Percentiles rank a stretch among this genome's conserved stretches.
These are phyloP conservation scores for Dothidotthia symphoricarpi DNA, from an alignment of 2,329 filamentous ascomycete species.

Conservation along the genomic window DNA sequence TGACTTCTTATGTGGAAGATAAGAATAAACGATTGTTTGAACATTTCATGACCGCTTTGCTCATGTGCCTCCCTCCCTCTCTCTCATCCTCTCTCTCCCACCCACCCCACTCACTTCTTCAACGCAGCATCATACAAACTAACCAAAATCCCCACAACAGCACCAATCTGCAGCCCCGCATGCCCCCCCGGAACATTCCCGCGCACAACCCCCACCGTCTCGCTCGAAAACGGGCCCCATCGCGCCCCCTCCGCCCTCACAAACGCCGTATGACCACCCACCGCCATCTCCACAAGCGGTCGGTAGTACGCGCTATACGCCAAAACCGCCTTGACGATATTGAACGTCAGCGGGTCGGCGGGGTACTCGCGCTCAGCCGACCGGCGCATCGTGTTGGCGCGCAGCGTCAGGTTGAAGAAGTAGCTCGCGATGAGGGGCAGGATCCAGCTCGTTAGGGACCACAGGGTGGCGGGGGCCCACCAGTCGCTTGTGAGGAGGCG, in stretches of 20 bases:
- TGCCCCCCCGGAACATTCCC: conserved; percentile 69
- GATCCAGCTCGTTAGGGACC: conserved; percentile 69
- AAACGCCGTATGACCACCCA: conserved; percentile 45
- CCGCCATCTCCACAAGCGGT: conserved; percentile 12
- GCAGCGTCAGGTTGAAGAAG: conserved; percentile 81
- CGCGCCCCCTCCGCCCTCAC: conserved; percentile 49
- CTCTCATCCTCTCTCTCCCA: no score
- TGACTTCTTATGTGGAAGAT: no score
- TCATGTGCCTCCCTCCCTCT: no score
- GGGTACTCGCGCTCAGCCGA: conserved; percentile 53
- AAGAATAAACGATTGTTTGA: no score
- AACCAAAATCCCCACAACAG: conserved; percentile 65
- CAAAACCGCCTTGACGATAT: conserved; percentile 79
- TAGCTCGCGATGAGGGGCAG: conserved; percentile 73
- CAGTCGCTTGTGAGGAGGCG: conserved; percentile 71
- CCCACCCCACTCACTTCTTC: conserved; percentile 52
- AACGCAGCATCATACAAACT: conserved; percentile 77
- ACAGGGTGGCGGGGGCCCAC: conserved; percentile 79
- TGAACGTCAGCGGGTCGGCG: conserved; percentile 86
- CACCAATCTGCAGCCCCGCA: conserved; percentile 66
- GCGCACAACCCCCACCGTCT: conserved; percentile 63
- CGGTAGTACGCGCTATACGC: conserved; percentile 74
- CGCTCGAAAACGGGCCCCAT: conserved; percentile 58
- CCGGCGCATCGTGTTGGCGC: conserved; percentile 50
- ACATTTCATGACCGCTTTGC: no score